Base-by-base conservation (phyloP, 805 yeast species). In the Ogataea nonfermentans region DNA sequence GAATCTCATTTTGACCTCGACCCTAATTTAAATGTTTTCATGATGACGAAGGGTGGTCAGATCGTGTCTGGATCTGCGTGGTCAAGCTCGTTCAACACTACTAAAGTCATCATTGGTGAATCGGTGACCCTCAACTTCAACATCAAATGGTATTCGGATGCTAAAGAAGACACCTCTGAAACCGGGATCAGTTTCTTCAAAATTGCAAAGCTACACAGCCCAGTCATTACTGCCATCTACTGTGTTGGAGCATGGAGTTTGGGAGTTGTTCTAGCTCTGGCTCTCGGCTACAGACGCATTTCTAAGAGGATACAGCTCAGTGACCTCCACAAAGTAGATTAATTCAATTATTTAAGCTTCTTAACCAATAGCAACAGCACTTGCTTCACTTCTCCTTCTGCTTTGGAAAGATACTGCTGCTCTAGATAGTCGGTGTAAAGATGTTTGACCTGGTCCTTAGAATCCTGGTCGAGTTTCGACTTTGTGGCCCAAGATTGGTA, bases 1-100 rank as follows among this genome's bases (percentile, higher is more conserved):
- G 80, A 79, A 31, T 71, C 81, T 28, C 90, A 84, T 61, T 62
- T 84, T 43, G 89, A 84, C 49, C 61, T 83, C 32, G 89, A 84
- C 53, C 64, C 75, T 7, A 57, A 67, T 23, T 32, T 83, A 53
- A 82, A 81, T 51, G 64, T 81, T 11, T 43, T 81, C 2, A 57
- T 79, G 40, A 59, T 70, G 24, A 62, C 62, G 12, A 48, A 47
- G 23, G 30, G 46, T 6, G 46, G 49, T 17, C 50, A 76, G 4
- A 61, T 81, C 9, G 62, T 82, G 14, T 70, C 80, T 30, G 78
- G 79, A 2, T 59, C 74, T 24, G 82, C 78, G 2, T 81, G 75
- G 65, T 70, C 83, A 9, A 66, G 84, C 5, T 76, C 84, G n/a
- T 68, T 77, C 6, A 76, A 78, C 51, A 72, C 80, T 4, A 71